Evolutionary conservation across 2,329 filamentous ascomycete species (phyloP).

Genomic region (Paraphoma sp.): DNA sequence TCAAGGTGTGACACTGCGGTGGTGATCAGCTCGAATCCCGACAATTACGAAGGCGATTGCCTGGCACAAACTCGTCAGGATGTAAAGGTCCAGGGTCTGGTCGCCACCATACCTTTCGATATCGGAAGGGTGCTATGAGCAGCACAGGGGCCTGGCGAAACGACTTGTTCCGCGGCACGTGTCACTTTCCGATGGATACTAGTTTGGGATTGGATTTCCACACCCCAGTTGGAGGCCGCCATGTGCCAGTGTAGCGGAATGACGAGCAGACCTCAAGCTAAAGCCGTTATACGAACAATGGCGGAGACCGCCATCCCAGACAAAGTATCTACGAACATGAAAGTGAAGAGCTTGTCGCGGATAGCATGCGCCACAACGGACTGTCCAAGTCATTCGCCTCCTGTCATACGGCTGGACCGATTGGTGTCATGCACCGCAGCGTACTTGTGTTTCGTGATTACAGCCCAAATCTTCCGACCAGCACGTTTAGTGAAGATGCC

Average conservation of each 20-base stretch:
- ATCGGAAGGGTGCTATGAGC: conserved; percentile 23
- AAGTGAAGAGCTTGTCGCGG: conserved; percentile 26
- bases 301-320: background rate
- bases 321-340: conserved; percentile 6
- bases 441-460: conserved; percentile 24
- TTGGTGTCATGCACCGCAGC: conserved; percentile 21
- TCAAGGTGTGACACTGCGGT: conserved; percentile 36
- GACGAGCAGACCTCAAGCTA: background rate
- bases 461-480: conserved; percentile 23
- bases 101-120: conserved; percentile 39
- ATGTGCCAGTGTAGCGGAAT: conserved; percentile 4
- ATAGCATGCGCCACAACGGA: conserved; percentile 29
- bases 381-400: conserved; percentile 18
- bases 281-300: background rate
- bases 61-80: conserved; percentile 31
- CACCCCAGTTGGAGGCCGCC: conserved; percentile 9
- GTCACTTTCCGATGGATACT: conserved; percentile 21
- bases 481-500: conserved; percentile 13
- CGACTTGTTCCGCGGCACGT: conserved; percentile 26
- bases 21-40: conserved; percentile 36
- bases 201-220: conserved; percentile 12
- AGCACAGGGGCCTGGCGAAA: conserved; percentile 23
- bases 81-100: conserved; percentile 24
- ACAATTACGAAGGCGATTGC: conserved; percentile 20
- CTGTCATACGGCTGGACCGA: conserved; percentile 27